Conservation (phyloP, 345 rosid genomes). For the Acer yangbiense region DNA sequence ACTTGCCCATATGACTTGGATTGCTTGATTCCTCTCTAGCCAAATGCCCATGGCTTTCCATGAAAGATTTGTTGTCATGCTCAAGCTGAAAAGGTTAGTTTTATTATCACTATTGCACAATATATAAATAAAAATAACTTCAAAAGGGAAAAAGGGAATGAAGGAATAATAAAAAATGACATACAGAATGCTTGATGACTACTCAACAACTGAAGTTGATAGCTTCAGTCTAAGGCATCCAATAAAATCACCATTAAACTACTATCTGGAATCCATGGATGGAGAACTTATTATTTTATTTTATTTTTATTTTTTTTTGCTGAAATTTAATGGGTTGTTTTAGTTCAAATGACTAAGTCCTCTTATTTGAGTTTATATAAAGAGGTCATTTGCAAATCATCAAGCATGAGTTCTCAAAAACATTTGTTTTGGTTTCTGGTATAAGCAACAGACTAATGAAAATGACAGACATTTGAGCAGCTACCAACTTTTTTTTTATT, state of each 20-base stretch:
- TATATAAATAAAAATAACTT: constrained; percentile 2
- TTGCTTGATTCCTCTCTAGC: constrained; percentile 42
- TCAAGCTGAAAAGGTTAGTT: constrained; percentile 37
- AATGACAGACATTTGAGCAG: neutral
- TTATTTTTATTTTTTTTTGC: neutral
- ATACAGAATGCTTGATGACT: neutral
- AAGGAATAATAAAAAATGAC: neutral
- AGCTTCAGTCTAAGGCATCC: neutral
- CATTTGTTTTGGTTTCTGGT: neutral
- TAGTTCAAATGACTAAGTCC: neutral
- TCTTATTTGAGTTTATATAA: neutral
- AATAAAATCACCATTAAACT: neutral
- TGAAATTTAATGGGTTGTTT: neutral
- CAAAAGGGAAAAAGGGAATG: neutral
- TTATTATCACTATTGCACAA: neutral
- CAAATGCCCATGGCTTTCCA: constrained; percentile 37
- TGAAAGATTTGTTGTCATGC: constrained; percentile 31
- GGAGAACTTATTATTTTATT: neutral
- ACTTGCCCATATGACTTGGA: constrained; percentile 54
- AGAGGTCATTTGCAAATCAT: neutral
- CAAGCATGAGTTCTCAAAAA: neutral
- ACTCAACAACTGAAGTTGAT: neutral
- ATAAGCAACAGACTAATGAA: neutral
- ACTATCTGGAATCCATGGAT: neutral
- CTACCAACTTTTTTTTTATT: neutral